Base-by-base conservation (phyloP, 805 yeast genomes). In the Helenozyma baotianmanensis region DNA sequence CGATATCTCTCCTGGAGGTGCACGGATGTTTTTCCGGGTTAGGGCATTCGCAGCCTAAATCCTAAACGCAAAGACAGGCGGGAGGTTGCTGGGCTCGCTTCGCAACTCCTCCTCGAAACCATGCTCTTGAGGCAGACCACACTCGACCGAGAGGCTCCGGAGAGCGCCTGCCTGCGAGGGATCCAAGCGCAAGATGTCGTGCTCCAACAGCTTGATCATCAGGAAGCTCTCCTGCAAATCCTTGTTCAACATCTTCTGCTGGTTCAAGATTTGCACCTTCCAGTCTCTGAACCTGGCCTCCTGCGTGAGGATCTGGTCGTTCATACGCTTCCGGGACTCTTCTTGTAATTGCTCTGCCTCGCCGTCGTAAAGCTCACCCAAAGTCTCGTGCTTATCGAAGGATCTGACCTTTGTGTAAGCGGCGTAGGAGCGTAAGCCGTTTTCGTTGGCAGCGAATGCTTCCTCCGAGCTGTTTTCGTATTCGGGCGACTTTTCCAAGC, bases 221-320 rank as follows among this genome's bases (percentile, higher is more conserved):
- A 47, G 45, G 39, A 70, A 71, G 30, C 62, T 39, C 9, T 43
- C 49, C 35, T 72, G 77, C 36, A 82, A 69, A 34, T 74, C 82
- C 27, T 61, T 54, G 44, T 80, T 80, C 42, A 76, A 70, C 33
- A 54, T 54, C n/a, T 59, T 62, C 54, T 82, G 88, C 47, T 73
- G 73, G 13, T 62, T 64, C 30, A 72, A 63, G 29, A 82, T 58
- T 0, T 73, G 73, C 35, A 54, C 57, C 48, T 78, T 78, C 85
- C 86, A 79, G 21, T 71, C 76, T 48, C 72, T 73, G 42, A 80
- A 80, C 40, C 73, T 70, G 29, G 51, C 58, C 40, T 80, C 85
- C 49, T 81, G 81, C 3, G 48, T 35, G 10, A 56, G 50, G 25
- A 76, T 69, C 15, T 65, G 50, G 13, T 61, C 69, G 14, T 43